Evolutionary conservation across 2,329 filamentous ascomycete genomes (phyloP), one percentile per base, ranked within the genome.

Genomic region (Taxawa tesnikishii): DNA sequence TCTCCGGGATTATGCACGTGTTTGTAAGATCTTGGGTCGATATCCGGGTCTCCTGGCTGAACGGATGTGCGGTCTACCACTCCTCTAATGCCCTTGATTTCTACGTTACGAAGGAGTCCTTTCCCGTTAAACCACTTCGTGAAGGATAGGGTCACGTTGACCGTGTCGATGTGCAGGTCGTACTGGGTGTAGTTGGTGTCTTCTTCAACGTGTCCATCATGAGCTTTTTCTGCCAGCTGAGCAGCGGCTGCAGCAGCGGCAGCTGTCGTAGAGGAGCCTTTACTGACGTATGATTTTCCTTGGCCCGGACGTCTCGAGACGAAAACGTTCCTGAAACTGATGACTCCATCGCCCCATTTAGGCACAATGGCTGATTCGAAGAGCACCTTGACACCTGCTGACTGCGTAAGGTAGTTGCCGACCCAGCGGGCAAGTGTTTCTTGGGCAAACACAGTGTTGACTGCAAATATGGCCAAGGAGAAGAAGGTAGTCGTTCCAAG

Each of bases 91-190:
- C 90, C 90, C 50, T 85, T 90, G 32, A 98, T 79, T 50, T 94
- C 85, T 26, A 98, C 90, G 51, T 96, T 83, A 45, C 83, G 79
- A 6, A 98, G 63, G 5, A 92, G 68, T 0, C 90, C 90, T 55
- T 88, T 94, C 14, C 90, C 88, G 46, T 94, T 96, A 74, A 93
- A 92, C 90, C 90, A 98, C 53, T 94, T 96, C n/a, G 85, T 70
- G 46, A 98, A 96, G 0, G 90, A 98, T 15, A 98, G 57, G 0
- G 88, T 96, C 26, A 98, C 88, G 49, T 98, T 94, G 39, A 98
- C 83, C 1, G 83, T 92, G 40, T 90, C 83, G 37, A 98, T 83
- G 0, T 85, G 94, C 11, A 98, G 66, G 49, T 98, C 90, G 46
- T 94, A 98, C 45, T 98, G 90, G 0, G 87, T 94, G 54, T 96